Evolutionary conservation across 805 yeast genomes (phyloP).

Genomic region (Myxozyma nipponensis): DNA sequence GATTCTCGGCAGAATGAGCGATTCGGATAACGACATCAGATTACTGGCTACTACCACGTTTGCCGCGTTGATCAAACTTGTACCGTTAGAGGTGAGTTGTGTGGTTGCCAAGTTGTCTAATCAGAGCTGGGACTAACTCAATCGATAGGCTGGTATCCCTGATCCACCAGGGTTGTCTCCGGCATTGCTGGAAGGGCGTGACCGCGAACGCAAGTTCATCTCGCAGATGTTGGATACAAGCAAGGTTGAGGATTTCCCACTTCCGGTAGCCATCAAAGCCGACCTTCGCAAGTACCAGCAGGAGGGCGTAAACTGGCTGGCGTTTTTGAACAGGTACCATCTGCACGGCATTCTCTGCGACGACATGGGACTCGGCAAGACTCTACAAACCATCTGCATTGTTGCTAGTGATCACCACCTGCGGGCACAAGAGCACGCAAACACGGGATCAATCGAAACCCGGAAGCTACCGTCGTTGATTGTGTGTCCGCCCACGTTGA

Average conservation of each 20-base stretch:
- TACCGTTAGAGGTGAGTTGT: constrained; percentile 68
- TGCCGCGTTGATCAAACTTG: constrained; percentile 91
- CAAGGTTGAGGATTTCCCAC: constrained; percentile 77
- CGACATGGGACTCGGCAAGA: constrained; percentile 99
- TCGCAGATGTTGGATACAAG: constrained; percentile 97
- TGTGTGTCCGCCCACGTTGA: constrained; percentile 93
- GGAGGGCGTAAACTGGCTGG: constrained; percentile 98
- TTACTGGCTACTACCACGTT: constrained; percentile 90
- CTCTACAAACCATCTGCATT: constrained; percentile 94
- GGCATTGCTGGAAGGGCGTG: constrained; percentile 81
- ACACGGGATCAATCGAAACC: constrained; percentile 59
- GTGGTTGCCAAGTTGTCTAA: neutral
- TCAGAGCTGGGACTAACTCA: neutral
- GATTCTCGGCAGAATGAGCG: constrained; percentile 96
- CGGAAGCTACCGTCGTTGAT: constrained; percentile 79
- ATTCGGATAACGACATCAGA: constrained; percentile 82
- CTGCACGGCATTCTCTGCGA: constrained; percentile 97
- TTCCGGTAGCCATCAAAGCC: constrained; percentile 91
- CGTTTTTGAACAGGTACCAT: constrained; percentile 89
- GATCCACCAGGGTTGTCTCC: constrained; percentile 90
- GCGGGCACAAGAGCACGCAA: constrained; percentile 64
- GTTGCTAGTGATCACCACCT: constrained; percentile 92
- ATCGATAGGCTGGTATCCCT: constrained; percentile 70
- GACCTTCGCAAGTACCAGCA: constrained; percentile 93
- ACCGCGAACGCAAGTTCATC: constrained; percentile 87